These are phyloP conservation scores for Ceratobasidium sp. DNA, from an alignment of 1,284 basidiomycete species.

Conservation along the genomic window DNA sequence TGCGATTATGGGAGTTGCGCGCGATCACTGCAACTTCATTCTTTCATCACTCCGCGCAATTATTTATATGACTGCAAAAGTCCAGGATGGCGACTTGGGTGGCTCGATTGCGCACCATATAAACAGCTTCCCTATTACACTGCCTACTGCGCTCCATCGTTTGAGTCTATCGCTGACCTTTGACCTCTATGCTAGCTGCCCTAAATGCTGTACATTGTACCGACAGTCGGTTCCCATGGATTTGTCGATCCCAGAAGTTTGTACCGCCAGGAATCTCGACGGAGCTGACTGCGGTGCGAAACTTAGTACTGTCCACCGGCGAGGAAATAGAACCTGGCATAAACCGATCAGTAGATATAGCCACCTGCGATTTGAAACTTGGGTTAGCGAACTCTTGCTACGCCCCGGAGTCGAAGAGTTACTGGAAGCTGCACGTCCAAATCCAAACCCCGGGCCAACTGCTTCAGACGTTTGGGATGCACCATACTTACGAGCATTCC, in stretches of 20 bases:
- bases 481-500: neutral
- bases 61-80: neutral
- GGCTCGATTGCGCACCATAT: neutral
- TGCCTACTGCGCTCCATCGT: neutral
- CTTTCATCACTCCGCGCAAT: neutral
- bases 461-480: neutral
- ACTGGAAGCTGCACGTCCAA: neutral
- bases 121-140: neutral
- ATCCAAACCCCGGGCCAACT: neutral
- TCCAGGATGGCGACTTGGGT: neutral
- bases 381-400: neutral
- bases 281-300: too few species aligned
- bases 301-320: too few species aligned
- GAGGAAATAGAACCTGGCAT: neutral
- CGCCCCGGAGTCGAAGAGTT: neutral
- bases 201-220: neutral
- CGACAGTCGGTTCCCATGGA: neutral
- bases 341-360: slow-evolving; percentile 4
- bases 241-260: too few species aligned
- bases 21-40: neutral
- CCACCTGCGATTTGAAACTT: neutral
- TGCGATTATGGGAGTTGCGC: neutral
- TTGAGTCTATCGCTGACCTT: neutral
- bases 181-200: neutral
- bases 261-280: too few species aligned